Conservation (phyloP, 2,329 filamentous ascomycete species). For the Esteya vermicola region DNA sequence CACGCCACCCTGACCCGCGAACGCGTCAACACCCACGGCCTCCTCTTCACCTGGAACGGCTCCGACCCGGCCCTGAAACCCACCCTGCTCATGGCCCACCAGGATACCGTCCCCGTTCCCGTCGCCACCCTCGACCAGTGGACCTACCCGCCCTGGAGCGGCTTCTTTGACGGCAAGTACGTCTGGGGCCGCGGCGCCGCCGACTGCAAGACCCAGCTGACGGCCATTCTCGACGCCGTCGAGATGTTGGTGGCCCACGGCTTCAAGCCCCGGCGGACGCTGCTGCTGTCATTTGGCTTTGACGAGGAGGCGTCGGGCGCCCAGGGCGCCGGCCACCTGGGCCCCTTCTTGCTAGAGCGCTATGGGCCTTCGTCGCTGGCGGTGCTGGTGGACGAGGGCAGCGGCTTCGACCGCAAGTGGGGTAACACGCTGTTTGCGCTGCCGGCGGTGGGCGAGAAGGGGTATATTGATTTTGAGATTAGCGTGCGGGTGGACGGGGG, state of each 20-base stretch:
- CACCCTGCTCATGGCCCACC: slow-evolving; percentile 44
- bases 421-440: slow-evolving; percentile 34
- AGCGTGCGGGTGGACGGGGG: slow-evolving; percentile 40
- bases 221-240: slow-evolving; percentile 38
- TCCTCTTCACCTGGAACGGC: slow-evolving; percentile 44
- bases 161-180: slow-evolving; percentile 38
- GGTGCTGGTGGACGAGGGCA: slow-evolving; percentile 42
- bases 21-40: slow-evolving; percentile 41
- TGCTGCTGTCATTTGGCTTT: slow-evolving; percentile 46
- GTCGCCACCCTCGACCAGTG: slow-evolving; percentile 33
- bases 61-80: slow-evolving; percentile 34
- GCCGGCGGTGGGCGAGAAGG: slow-evolving; percentile 46
- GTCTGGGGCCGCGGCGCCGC: slow-evolving; percentile 46
- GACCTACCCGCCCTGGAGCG: slow-evolving; percentile 44
- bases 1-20: slow-evolving; percentile 33
- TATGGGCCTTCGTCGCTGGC: slow-evolving; percentile 41
- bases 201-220: slow-evolving; percentile 46
- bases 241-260: slow-evolving; percentile 36
- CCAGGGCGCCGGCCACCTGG: slow-evolving; percentile 28
- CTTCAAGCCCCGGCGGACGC: slow-evolving; percentile 37
- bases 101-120: slow-evolving; percentile 42
- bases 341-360: slow-evolving; percentile 32
- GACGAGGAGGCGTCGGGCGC: slow-evolving; percentile 44
- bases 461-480: slow-evolving; percentile 40
- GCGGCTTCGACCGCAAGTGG: slow-evolving; percentile 26